Evolutionary conservation across 2,329 filamentous ascomycete species (phyloP), one percentile per base, ranked within the genome.

Genomic region (Fusarium anguioides): DNA sequence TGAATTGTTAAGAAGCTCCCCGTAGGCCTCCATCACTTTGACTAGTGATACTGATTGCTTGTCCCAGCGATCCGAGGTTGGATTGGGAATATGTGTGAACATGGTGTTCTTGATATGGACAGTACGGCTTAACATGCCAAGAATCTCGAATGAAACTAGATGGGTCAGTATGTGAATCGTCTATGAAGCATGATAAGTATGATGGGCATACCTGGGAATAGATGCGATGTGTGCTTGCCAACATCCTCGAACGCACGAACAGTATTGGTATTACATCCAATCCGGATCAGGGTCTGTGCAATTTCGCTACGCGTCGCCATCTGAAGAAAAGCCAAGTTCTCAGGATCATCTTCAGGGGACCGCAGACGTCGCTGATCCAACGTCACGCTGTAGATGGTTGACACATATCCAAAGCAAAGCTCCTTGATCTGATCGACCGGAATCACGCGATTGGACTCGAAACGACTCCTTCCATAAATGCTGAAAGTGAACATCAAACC

Each of bases 1-100:
- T 6, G 69, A 55, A 3, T 66, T 51, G 1, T 64, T 58, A 14
- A 81, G 72, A 12, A 76, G 72, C 5, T 64, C 64, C 7, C 70
- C 45, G 67, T 79, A 85, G 4, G 81, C 78, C 12, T 75, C 68
- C 47, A 85, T 70, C 2, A 85, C 72, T 48, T 77, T 79, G 17
- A 75, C 70, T 3, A 86, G 68, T 36, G 78, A 81, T 33, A 86
- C 80, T 3, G 81, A 81, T 41, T 80, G 79, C 58, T 79, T 84
- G 57, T 86, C 81, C 85, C 85, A 88, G n/a, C 74, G 75, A 51
- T 84, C 83, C 3, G 80, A 77, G 0, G 86, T 88, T 0, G 86
- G 86, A 61, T 88, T 88, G 0, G 86, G 86, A 2, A 88, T 77
- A 72, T 83, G 82, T 3, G 84, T 84, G 62, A 84, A 88, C 56